phyloP scores from a whole-genome alignment of 768 basidiomycete species.

The Podaxis sp. region DNA sequence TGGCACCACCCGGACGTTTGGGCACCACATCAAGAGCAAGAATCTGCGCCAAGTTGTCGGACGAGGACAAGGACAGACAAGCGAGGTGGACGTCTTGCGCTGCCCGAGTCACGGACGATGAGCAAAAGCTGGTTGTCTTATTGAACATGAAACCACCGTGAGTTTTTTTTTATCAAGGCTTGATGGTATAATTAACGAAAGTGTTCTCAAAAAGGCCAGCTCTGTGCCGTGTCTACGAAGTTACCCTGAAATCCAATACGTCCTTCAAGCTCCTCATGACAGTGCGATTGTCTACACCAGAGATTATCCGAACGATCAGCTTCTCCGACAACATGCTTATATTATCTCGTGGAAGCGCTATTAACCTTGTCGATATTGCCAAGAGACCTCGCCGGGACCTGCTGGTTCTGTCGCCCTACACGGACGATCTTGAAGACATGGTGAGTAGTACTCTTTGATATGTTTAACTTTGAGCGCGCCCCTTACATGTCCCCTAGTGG shows the following conservation, averaged over 20 bases:
- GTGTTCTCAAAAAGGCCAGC: neutral
- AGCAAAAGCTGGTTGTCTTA: constrained; percentile 8
- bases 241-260: constrained; percentile 1
- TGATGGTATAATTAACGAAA: neutral
- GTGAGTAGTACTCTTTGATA: constrained; percentile 22
- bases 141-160: constrained; percentile 6
- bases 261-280: constrained; percentile 5
- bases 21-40: neutral
- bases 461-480: neutral
- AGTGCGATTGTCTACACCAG: constrained; percentile 3
- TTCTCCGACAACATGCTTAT: constrained; percentile 9
- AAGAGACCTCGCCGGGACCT: constrained; percentile 5
- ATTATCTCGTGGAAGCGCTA: constrained; percentile 11
- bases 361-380: constrained; percentile 9
- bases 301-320: constrained; percentile 3
- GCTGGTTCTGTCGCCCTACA: constrained; percentile 17
- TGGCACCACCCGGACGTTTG: constrained; percentile 11
- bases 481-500: constrained; percentile 26
- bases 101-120: constrained; percentile 3
- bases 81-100: constrained; percentile 1
- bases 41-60: constrained; percentile 16
- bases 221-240: constrained; percentile 8
- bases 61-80: neutral
- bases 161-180: neutral
- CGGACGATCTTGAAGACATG: constrained; percentile 31